These are phyloP conservation scores for Oryza meyeriana DNA, from an alignment of 176 grass and related monocot genomes.

Conservation along the genomic window DNA sequence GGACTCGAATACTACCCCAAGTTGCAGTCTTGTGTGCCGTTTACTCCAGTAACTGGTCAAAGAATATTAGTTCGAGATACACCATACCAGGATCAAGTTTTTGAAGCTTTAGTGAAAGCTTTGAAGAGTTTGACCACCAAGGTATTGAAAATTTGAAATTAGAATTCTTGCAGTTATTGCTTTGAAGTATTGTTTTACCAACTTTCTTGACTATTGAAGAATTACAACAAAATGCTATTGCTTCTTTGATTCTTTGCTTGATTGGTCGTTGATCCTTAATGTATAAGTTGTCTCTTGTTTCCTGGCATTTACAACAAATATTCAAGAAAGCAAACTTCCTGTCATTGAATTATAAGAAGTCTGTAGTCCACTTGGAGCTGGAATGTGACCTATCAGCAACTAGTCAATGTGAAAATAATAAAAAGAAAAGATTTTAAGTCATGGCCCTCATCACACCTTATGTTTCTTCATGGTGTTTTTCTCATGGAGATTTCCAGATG, in stretches of 20 bases:
- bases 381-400: neutral
- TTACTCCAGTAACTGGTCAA: conserved; percentile 93
- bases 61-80: conserved; percentile 86
- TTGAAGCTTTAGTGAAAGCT: conserved; percentile 71
- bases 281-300: neutral
- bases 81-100: conserved; percentile 71
- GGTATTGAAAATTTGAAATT: conserved; percentile 45
- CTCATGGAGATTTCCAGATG: conserved; percentile 6
- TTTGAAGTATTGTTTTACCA: neutral
- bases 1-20: conserved; percentile 91
- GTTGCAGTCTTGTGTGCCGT: conserved; percentile 89
- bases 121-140: conserved; percentile 74
- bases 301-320: neutral
- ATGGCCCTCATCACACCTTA: neutral
- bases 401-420: neutral
- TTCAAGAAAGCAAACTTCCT: neutral
- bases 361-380: conserved; percentile 17
- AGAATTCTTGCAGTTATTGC: neutral
- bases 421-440: neutral
- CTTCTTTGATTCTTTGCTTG: neutral
- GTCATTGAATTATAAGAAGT: conserved; percentile 9
- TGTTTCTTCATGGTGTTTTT: conserved; percentile 16
- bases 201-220: conserved; percentile 10
- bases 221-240: conserved; percentile 6
- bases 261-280: neutral